Evolutionary conservation across 73 alveolate species (phyloP), one percentile per base, ranked within the genome.

Genomic region (Breviolum minutum): DNA sequence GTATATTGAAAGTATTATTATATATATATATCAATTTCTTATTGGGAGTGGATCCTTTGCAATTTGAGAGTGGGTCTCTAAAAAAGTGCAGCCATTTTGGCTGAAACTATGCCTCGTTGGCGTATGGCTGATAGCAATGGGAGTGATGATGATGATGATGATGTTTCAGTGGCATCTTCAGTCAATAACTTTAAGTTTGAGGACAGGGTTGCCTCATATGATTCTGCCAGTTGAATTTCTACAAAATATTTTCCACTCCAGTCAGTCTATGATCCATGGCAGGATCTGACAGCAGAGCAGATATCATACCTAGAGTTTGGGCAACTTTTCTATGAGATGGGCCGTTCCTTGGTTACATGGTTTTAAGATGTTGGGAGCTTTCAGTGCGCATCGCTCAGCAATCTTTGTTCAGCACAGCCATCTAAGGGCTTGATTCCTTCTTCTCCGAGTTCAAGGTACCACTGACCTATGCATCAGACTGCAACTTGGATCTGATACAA

Each of bases 201-300:
- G 74, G 74, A 66, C 74, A 13, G 74, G 74, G 74, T 66, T 13
- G 24, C 11, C 74, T 66, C 24, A 13, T 13, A 66, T 11, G 17
- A 66, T 17, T 66, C 17, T 11, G 11, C 17, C n/a, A 1, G 63
- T 26, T 77, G 3, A 12, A 17, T 29, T 10, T 2, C 64, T 11
- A 32, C 26, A 29, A n/a, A 4, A n/a, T 22, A 63, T 40, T 13
- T 20, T 7, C 89, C 66, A 5, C 17, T 29, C 19, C 69, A 66
- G 74, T 11, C 17, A 17, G 24, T 17, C 17, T 66, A 13, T 11
- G 74, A 17, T 11, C 17, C 11, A 66, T 17, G 1, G 7, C 69
- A 81, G 89, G 89, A 81, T 6, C 70, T 81, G 17, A 40, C 70
- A 11, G 89, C 89, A 7, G 89, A 81, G 70, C 89, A 81, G 32